A percentile compares a stretch with the other conserved stretches of the same genome.
phyloP scores from a whole-genome alignment of 2,329 filamentous ascomycete species.

The Huntiella abstrusa region DNA sequence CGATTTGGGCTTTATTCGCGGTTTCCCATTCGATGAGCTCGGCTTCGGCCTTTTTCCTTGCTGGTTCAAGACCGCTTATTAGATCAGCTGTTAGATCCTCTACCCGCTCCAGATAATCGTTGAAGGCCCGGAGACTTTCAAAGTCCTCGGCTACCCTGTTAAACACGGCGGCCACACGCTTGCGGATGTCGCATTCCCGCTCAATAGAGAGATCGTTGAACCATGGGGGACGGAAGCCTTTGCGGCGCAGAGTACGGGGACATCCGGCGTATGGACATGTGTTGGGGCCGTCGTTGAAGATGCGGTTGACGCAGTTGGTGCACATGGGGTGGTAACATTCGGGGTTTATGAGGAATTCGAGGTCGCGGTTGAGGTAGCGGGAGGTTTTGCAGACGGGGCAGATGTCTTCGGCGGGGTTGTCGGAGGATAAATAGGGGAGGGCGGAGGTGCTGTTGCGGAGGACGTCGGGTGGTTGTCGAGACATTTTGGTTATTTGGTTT shows the following conservation, averaged over 20 bases:
- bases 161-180: conserved; percentile 57
- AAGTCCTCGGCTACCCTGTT: conserved; percentile 88
- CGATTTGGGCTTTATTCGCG: conserved; percentile 50
- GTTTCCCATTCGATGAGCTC: conserved; percentile 45
- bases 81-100: conserved; percentile 83
- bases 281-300: conserved; percentile 81
- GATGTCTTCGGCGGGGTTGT: conserved; percentile 38
- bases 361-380: conserved; percentile 83
- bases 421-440: conserved; percentile 15
- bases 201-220: conserved; percentile 80
- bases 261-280: conserved; percentile 85
- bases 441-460: conserved; percentile 6
- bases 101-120: conserved; percentile 86
- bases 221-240: conserved; percentile 69
- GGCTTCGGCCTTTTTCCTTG: conserved; percentile 29
- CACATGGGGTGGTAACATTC: conserved; percentile 99
- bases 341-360: conserved; percentile 90
- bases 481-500: conserved; percentile 17
- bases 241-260: conserved; percentile 66
- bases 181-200: conserved; percentile 80
- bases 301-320: conserved; percentile 81
- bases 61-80: conserved; percentile 49
- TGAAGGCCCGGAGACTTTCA: conserved; percentile 62
- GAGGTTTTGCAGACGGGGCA: conserved; percentile 96
- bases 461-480: conserved; percentile 18